Conservation (phyloP, 169 alveolate species). For the Sarcocystis neurona region DNA sequence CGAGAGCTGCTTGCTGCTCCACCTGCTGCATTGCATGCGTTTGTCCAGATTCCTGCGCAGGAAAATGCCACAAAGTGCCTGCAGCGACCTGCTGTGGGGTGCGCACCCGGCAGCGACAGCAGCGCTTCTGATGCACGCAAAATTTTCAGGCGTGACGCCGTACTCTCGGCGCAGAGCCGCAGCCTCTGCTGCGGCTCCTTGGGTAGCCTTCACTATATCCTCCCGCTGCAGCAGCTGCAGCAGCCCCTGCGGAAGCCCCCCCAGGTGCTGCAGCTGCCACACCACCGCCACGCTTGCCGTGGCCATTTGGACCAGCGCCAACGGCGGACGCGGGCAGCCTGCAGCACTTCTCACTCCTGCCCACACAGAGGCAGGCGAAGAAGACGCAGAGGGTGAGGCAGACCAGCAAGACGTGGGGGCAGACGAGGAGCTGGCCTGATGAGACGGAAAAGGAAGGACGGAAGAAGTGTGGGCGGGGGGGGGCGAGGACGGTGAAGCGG, state of each 20-base stretch:
- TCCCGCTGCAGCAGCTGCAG: background rate
- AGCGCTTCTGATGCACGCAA: background rate
- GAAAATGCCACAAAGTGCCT: constrained; percentile 15
- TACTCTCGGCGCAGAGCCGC: constrained; percentile 29
- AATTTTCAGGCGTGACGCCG: background rate
- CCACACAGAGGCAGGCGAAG: too few species aligned
- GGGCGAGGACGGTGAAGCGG: too few species aligned
- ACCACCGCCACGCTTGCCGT: background rate
- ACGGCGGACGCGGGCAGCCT: constrained; percentile 39
- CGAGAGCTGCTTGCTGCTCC: constrained; percentile 4
- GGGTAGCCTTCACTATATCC: background rate
- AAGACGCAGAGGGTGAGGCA: too few species aligned
- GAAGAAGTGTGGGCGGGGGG: too few species aligned
- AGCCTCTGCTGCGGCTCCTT: constrained; percentile 3
- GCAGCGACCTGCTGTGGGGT: constrained; percentile 7
- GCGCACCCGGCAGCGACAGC: constrained; percentile 29
- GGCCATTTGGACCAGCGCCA: constrained; percentile 16
- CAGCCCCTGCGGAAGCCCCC: constrained; percentile 24
- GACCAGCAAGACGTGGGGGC: too few species aligned
- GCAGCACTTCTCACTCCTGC: too few species aligned
- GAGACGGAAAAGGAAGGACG: too few species aligned
- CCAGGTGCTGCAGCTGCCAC: constrained; percentile 13
- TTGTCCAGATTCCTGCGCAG: background rate
- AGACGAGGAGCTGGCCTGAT: too few species aligned
- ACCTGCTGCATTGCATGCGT: background rate